Conservation (phyloP, 306 rosid species). For the Trifolium dubium region DNA sequence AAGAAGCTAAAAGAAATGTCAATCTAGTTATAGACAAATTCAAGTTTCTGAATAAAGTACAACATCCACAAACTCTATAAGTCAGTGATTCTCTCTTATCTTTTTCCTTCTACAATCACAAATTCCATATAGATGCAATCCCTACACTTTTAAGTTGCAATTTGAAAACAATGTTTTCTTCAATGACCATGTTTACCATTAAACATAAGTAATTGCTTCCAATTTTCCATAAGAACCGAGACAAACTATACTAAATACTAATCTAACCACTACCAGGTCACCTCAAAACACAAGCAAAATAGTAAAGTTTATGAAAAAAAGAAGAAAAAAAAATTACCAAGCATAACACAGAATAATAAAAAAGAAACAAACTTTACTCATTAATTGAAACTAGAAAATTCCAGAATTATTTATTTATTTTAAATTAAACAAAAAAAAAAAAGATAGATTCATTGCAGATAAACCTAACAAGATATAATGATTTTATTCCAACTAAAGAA, state of each 20-base stretch:
- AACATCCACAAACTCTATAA: slow-evolving; percentile 17
- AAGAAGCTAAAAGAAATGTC: slow-evolving; percentile 13
- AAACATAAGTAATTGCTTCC: slow-evolving; percentile 11
- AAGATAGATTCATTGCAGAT: slow-evolving; percentile 32
- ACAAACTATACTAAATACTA: slow-evolving; percentile 6
- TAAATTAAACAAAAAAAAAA: not conserved
- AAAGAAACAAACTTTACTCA: slow-evolving; percentile 32
- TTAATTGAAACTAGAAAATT: slow-evolving; percentile 5
- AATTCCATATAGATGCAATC: too few species aligned
- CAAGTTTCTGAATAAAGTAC: slow-evolving; percentile 7
- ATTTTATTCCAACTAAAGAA: slow-evolving; percentile 16
- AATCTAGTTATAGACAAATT: slow-evolving; percentile 13
- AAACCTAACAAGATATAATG: slow-evolving; percentile 49
- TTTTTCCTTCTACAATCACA: too few species aligned
- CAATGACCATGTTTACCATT: slow-evolving; percentile 12
- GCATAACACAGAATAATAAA: not conserved
- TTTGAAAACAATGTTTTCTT: slow-evolving; percentile 10
- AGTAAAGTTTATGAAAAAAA: too few species aligned
- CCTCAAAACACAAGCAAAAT: slow-evolving; percentile 31
- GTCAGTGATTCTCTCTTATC: too few species aligned
- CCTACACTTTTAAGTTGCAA: slow-evolving; percentile 33
- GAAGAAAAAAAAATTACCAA: too few species aligned
- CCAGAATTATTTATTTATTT: slow-evolving; percentile 13
- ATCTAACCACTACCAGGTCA: slow-evolving; percentile 29
- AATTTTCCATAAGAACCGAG: slow-evolving; percentile 13